Percentiles rank a stretch among this genome's conserved stretches.
Evolutionary conservation across 495 filamentous ascomycete genomes (phyloP).

Genomic region (Xylaria scruposa): DNA sequence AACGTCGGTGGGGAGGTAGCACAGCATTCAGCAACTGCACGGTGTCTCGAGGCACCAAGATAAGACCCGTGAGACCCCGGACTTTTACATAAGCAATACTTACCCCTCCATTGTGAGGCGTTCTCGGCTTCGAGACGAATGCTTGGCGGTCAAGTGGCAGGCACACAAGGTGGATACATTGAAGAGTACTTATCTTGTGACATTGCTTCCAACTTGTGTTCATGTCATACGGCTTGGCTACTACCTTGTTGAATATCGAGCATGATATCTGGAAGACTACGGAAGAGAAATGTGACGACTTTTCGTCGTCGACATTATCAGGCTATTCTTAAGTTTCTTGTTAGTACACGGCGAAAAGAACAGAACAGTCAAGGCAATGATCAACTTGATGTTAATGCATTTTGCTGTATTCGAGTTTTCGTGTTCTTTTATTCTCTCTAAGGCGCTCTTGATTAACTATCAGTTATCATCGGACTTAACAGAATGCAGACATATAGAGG

Average conservation of each 20-base stretch:
- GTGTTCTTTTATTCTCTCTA: too few species aligned
- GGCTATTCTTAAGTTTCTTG: neutral
- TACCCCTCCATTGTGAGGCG: conserved; percentile 17
- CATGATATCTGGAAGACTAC: neutral
- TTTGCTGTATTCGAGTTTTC: too few species aligned
- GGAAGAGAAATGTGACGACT: neutral
- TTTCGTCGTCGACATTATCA: neutral
- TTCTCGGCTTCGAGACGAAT: neutral
- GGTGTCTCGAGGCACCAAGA: neutral
- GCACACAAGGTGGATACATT: neutral
- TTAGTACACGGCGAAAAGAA: too few species aligned
- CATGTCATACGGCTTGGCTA: neutral
- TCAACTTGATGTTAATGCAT: too few species aligned
- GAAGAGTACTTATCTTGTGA: too few species aligned
- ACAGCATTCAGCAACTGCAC: neutral
- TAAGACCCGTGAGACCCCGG: conserved; percentile 11
- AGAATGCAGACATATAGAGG: neutral
- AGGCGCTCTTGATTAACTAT: too few species aligned
- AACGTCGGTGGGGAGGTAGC: neutral
- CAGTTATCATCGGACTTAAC: too few species aligned
- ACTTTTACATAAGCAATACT: neutral
- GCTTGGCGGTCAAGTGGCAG: neutral
- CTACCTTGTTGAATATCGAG: neutral
- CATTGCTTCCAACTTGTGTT: conserved; percentile 5
- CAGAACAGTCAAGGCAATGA: too few species aligned